Base-by-base conservation (phyloP, 2,329 filamentous ascomycete genomes). In the Ramularia endophylla region DNA sequence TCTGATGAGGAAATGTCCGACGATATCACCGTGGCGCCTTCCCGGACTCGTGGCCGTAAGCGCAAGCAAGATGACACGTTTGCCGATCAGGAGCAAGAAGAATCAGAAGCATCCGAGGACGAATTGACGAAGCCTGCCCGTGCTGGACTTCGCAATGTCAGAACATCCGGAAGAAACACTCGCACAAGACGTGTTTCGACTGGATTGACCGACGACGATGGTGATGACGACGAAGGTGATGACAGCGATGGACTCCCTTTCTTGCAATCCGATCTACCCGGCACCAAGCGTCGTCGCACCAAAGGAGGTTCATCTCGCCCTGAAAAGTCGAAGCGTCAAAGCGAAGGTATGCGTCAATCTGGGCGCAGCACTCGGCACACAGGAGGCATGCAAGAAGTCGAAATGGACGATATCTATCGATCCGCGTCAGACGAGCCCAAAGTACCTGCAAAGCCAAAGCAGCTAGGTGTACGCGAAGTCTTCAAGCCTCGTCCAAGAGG, bases 401-500 rank as follows among this genome's bases (percentile, higher is more conserved):
- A 63, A 16, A 65, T 78, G 43, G 75, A 84, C 29, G 77, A 83
- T 53, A 71, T 72, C 40, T 73, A 65, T 43, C 64, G 68, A 35
- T 67, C 67, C 5, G 67, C 70, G 5, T 69, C 68, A 11, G 60
- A 59, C 22, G 55, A 61, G 38, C 52, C 60, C 9, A 61, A 52
- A 37, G 53, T 55, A 12, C 48, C 65, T 0, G 64, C 56, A 12
- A 66, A 69, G 8, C 70, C 77, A 1, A 80, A 81, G 62, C 66
- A 78, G 30, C 66, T 77, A 9, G 79, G 80, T 11, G 75, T 66
- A 4, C 64, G 88, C 50, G 92, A 97, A 60, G 62, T 77, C 5
- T 97, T 94, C 59, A 72, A 79, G 41, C 70, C 72, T 1, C 57
- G 87, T 1, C 65, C 79, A 1, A 64, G 70, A 3, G 73, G 80